Percentiles rank a stretch among this genome's conserved stretches.
Evolutionary conservation across 2,329 filamentous ascomycete species (phyloP).

Genomic region (Bipolaris zeicola): DNA sequence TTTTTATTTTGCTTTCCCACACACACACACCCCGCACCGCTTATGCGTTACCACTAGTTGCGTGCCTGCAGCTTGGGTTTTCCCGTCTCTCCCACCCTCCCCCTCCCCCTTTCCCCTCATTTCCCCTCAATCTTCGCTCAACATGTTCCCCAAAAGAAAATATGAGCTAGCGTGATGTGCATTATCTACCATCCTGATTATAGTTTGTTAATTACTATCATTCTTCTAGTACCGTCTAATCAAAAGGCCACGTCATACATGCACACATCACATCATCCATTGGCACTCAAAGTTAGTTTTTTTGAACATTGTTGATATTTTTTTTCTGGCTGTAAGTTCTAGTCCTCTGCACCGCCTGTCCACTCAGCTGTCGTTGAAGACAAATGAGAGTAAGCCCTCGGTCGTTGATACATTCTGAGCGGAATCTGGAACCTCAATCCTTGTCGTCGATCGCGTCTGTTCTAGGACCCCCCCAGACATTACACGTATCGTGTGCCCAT

Average conservation of each 20-base stretch:
- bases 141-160: no score
- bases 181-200: no score
- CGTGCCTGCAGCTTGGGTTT: no score
- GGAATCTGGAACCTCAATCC: conserved; percentile 1
- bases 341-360: background rate
- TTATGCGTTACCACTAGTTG: no score
- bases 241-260: background rate
- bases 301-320: conserved; percentile 6
- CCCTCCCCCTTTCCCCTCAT: no score
- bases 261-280: background rate
- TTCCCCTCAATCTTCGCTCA: no score
- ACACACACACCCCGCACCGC: no score
- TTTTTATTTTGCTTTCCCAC: no score
- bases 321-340: conserved; percentile 11
- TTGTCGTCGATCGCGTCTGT: background rate
- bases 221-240: no score
- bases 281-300: background rate
- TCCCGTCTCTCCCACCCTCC: no score
- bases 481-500: background rate
- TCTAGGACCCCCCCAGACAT: background rate
- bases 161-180: no score
- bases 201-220: no score
- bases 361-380: background rate
- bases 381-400: background rate
- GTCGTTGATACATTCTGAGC: background rate